Conservation (phyloP, 768 basidiomycete genomes). For the Hericium alpestre region DNA sequence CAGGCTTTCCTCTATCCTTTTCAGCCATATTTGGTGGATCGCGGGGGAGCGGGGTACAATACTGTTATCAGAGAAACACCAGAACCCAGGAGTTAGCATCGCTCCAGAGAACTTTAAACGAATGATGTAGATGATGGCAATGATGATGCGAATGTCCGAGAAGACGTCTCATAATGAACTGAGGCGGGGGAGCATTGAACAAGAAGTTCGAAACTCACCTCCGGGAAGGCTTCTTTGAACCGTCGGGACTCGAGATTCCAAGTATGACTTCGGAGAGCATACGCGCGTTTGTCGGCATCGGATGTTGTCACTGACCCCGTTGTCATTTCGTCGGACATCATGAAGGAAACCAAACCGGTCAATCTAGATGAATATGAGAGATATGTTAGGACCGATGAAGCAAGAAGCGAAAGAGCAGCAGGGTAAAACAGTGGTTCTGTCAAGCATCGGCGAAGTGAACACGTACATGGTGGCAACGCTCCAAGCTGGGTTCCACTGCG, state of each 20-base stretch:
- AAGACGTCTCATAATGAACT: neutral
- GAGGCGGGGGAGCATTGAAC: neutral
- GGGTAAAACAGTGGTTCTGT: constrained; percentile 7
- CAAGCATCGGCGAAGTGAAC: neutral
- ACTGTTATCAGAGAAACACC: constrained; percentile 32
- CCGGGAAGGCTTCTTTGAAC: constrained; percentile 83
- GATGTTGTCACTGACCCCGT: constrained; percentile 83
- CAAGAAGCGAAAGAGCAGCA: neutral
- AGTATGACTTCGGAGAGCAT: constrained; percentile 70
- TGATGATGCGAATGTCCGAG: neutral
- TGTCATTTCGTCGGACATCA: constrained; percentile 94
- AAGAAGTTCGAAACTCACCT: constrained; percentile 40
- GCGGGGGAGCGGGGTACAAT: constrained; percentile 50
- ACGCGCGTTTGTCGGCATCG: constrained; percentile 64
- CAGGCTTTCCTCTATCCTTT: constrained; percentile 51
- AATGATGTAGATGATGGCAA: neutral
- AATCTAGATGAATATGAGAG: constrained; percentile 36
- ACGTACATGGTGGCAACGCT: constrained; percentile 88
- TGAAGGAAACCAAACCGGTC: constrained; percentile 88
- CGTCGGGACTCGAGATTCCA: constrained; percentile 76
- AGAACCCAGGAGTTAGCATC: constrained; percentile 7
- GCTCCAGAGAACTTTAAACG: neutral
- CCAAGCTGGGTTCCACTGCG: constrained; percentile 92
- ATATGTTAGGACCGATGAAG: neutral
- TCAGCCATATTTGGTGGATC: constrained; percentile 93